These are phyloP conservation scores for Gossypioides kirkii DNA, from an alignment of 345 rosid genomes.

Conservation along the genomic window DNA sequence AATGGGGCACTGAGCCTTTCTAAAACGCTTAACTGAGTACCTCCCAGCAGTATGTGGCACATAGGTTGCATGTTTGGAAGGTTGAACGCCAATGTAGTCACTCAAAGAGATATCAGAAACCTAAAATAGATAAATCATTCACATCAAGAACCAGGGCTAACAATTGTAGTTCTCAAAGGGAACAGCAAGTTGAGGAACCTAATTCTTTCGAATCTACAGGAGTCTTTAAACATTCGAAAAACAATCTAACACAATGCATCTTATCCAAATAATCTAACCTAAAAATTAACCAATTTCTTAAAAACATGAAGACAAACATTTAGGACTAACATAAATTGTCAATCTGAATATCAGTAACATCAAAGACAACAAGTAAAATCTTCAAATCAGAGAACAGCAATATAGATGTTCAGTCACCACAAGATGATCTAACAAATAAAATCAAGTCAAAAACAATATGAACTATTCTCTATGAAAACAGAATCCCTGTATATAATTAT, in stretches of 20 bases:
- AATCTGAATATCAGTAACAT: background rate
- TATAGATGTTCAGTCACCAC: background rate
- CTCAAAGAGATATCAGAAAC: constrained; percentile 63
- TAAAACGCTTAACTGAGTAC: constrained; percentile 69
- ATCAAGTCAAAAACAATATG: background rate
- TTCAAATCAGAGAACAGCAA: background rate
- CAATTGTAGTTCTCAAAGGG: background rate
- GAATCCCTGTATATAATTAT: background rate
- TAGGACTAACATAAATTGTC: background rate
- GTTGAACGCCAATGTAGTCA: constrained; percentile 71
- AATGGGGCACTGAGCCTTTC: constrained; percentile 96
- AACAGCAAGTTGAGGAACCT: background rate
- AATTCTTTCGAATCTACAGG: background rate
- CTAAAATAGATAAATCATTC: constrained; percentile 25
- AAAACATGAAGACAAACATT: background rate
- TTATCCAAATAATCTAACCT: background rate
- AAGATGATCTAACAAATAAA: background rate
- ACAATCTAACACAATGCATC: background rate
- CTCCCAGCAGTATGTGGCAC: constrained; percentile 97
- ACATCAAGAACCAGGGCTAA: background rate
- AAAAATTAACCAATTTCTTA: background rate
- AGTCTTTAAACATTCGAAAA: background rate
- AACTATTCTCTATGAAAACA: background rate
- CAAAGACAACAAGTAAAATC: background rate
- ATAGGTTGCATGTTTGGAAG: constrained; percentile 82